Base-by-base conservation (phyloP, 1,284 basidiomycete genomes). In the Apiotrichum akiyoshidainum region DNA sequence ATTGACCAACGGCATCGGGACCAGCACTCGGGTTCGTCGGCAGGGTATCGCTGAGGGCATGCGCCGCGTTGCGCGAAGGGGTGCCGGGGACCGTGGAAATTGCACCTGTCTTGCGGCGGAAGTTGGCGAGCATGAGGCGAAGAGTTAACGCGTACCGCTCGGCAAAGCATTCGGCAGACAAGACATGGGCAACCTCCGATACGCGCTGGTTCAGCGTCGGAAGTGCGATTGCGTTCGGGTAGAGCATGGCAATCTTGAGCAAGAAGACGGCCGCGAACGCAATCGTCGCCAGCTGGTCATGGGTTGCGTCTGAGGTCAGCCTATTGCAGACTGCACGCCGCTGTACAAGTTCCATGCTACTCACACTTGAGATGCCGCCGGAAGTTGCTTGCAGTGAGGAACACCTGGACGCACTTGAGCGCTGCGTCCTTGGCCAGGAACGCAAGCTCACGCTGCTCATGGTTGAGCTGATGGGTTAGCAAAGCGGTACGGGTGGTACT, bases 351-450 rank as follows among this genome's bases (percentile, higher is more conserved):
- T 31, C 26, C 26, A 7, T 31, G 19, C 11, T 1, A 59, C 70
- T 54, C 45, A 72, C 70, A 74, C 52, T 76, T 76, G n/a, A 76
- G 60, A 52, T 76, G 73, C 17, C 57, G 55, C 6, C 74, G 60
- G 63, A 76, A 73, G 48, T 67, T 69, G 11, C 61, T 61, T 1
- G 67, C 67, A 26, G 63, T 54, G 31, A 76, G 54, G 58, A 72
- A 76, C 33, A 75, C 70, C 46, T 74, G 84, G 41, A 96, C 80
- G 73, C 90, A 93, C 57, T 86, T 86, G 52, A 87, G 85, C 2
- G 92, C 92, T 0, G 91, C 89, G 67, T 94, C 89, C 76, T 93
- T 94, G 10, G 92, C 92, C 69, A 92, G 88, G 80, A 95, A 92
- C 9, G 92, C 92, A 46, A 96, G 83, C 73, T 95, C 92, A 37